Evolutionary conservation across 2,329 filamentous ascomycete genomes (phyloP).

Genomic region (Fusarium neocosmosporiellum): DNA sequence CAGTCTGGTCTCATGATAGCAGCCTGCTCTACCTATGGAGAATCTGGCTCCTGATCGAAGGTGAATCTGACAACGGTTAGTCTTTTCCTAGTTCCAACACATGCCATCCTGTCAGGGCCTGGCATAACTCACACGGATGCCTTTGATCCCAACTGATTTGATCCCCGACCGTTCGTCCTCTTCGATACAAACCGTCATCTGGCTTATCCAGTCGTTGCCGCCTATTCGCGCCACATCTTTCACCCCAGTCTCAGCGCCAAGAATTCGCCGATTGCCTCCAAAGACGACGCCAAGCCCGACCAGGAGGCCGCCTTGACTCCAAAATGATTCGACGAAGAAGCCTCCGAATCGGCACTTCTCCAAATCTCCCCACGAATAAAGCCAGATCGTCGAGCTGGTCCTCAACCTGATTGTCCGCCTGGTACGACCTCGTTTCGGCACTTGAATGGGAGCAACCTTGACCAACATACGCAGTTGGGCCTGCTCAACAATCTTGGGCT

Average conservation of each 20-base stretch:
- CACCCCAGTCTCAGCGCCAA: neutral
- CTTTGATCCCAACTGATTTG: neutral
- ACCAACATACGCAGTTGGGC: neutral
- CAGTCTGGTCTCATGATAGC: neutral
- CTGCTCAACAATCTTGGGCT: neutral
- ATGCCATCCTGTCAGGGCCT: neutral
- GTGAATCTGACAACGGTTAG: neutral
- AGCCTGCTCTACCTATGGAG: neutral
- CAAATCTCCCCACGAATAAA: conserved; percentile 1
- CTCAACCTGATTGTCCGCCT: too few species aligned
- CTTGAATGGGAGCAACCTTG: neutral
- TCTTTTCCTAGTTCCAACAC: neutral
- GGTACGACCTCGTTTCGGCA: too few species aligned
- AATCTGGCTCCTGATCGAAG: neutral
- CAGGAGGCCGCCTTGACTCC: neutral
- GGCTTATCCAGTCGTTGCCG: neutral
- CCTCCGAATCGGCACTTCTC: neutral
- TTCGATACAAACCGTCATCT: neutral
- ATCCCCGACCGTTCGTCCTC: neutral
- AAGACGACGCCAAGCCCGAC: conserved; percentile 1
- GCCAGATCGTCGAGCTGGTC: neutral
- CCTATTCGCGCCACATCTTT: neutral
- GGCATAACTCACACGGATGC: neutral
- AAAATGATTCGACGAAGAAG: conserved; percentile 1
- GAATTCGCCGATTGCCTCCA: neutral